Conservation (phyloP, 2,329 filamentous ascomycete genomes). For the Dryadomyces quercivorus region DNA sequence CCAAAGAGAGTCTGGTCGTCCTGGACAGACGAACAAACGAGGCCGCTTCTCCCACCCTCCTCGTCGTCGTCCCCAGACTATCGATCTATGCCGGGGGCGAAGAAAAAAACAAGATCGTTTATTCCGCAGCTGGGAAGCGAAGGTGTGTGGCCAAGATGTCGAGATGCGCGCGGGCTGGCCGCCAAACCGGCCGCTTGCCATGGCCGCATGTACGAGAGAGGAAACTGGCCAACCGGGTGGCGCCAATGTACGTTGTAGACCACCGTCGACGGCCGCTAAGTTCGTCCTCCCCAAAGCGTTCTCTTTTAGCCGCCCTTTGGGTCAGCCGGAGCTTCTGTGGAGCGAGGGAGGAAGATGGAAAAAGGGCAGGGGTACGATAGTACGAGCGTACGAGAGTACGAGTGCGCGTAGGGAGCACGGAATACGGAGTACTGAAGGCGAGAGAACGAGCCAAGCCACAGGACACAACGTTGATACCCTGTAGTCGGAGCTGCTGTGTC, state of each 20-base stretch:
- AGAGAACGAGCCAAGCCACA: neutral
- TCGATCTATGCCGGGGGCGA: neutral
- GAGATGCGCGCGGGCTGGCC: neutral
- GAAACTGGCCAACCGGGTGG: neutral
- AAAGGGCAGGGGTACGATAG: neutral
- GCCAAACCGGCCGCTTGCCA: neutral
- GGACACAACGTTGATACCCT: neutral
- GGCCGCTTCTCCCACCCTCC: neutral
- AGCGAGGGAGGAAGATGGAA: neutral
- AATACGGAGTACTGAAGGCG: too few relatives aligned
- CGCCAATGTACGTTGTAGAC: neutral
- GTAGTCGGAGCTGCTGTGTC: too few relatives aligned
- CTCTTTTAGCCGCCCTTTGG: neutral
- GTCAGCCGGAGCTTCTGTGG: neutral
- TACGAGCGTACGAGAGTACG: too few relatives aligned
- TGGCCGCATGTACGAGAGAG: neutral
- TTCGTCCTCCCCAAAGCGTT: neutral
- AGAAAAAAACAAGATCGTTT: neutral
- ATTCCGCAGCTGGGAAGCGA: neutral
- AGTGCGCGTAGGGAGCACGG: too few relatives aligned
- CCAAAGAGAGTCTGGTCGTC: too few relatives aligned
- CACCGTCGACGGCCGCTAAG: neutral
- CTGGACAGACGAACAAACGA: too few relatives aligned
- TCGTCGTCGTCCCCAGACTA: neutral
- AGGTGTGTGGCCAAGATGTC: neutral